These are phyloP conservation scores for Mycena alexandri DNA, from an alignment of 768 basidiomycete genomes.

Conservation along the genomic window DNA sequence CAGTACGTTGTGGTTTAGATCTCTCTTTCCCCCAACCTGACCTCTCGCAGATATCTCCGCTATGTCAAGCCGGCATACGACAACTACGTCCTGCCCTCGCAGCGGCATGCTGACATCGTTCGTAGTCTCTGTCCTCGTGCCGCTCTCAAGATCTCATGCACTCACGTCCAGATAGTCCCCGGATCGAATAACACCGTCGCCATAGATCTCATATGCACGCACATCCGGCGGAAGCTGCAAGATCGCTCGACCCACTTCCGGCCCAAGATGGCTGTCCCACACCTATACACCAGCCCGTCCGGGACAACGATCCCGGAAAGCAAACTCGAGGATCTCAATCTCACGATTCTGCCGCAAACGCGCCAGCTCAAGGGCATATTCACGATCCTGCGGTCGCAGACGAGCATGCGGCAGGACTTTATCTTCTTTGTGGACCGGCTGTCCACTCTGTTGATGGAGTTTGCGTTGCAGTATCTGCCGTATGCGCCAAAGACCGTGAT, in stretches of 20 bases:
- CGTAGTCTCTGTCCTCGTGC: conserved; percentile 31
- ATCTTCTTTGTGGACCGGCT: conserved; percentile 93
- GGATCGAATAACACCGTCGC: conserved; percentile 91
- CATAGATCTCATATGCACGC: conserved; percentile 93
- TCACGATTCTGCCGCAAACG: conserved; percentile 81
- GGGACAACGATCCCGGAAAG: conserved; percentile 55
- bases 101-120: conserved; percentile 92
- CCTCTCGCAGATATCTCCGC: conserved; percentile 78
- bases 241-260: conserved; percentile 83
- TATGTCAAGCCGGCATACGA: conserved; percentile 97
- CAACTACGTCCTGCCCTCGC: conserved; percentile 91
- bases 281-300: conserved; percentile 51
- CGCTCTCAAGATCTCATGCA: conserved; percentile 1
- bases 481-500: conserved; percentile 69
- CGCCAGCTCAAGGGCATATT: conserved; percentile 93
- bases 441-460: conserved; percentile 86
- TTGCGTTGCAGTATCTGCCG: conserved; percentile 87
- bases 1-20: conserved; percentile 65
- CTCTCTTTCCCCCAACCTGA: conserved; percentile 3
- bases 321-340: conserved; percentile 59
- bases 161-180: conserved; percentile 84
- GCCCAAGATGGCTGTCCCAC: conserved; percentile 74
- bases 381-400: conserved; percentile 83
- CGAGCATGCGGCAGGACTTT: conserved; percentile 86
- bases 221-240: conserved; percentile 86